Conservation (phyloP, 306 rosid genomes). For the Glycine tomentella region DNA sequence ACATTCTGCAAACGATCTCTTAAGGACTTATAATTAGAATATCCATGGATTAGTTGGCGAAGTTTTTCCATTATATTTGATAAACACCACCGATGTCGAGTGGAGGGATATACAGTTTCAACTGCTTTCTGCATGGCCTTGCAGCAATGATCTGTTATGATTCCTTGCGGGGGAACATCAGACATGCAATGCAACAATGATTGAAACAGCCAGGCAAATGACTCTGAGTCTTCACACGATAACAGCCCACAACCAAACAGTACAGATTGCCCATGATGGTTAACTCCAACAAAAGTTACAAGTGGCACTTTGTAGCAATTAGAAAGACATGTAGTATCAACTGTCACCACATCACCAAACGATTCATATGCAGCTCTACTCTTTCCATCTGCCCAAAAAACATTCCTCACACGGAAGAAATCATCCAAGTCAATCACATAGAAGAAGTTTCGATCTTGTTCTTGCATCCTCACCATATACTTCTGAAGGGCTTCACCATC, state of each 20-base stretch:
- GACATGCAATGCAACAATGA: conserved; percentile 45
- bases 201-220: conserved; percentile 45
- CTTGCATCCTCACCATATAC: conserved; percentile 48
- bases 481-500: conserved; percentile 43
- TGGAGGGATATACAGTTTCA: conserved; percentile 35
- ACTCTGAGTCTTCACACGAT: conserved; percentile 35
- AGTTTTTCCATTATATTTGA: conserved; percentile 45
- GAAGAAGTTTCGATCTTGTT: conserved; percentile 47
- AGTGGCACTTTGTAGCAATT: conserved; percentile 44
- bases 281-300: conserved; percentile 44
- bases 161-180: conserved; percentile 43
- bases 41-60: conserved; percentile 28
- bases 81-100: conserved; percentile 47
- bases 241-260: conserved; percentile 49
- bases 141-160: conserved; percentile 47
- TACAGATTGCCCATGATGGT: conserved; percentile 49
- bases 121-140: conserved; percentile 45
- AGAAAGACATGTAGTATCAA: conserved; percentile 41
- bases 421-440: conserved; percentile 44
- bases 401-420: conserved; percentile 38
- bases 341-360: conserved; percentile 48
- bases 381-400: conserved; percentile 50
- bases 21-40: conserved; percentile 21
- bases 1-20: conserved; percentile 36
- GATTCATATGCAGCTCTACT: conserved; percentile 48